Conservation (phyloP, 179 eudicot species). For the Silene vulgaris region DNA sequence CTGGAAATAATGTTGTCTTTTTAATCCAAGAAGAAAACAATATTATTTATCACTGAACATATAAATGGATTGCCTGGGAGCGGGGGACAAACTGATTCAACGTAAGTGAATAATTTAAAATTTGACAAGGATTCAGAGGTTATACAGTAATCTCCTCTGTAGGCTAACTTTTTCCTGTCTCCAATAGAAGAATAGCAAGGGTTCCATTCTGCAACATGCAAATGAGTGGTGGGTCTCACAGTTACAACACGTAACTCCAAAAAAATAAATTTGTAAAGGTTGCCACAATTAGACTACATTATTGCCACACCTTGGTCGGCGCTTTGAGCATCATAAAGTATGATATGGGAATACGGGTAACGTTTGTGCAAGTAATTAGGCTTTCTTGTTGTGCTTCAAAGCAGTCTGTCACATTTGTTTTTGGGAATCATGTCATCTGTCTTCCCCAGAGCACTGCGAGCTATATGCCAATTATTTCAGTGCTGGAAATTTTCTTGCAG, state of each 20-base stretch:
- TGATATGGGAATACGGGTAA: neutral
- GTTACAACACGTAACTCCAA: neutral
- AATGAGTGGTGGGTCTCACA: neutral
- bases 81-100: neutral
- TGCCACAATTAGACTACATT: neutral
- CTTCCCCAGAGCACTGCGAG: neutral
- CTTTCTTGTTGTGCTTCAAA: neutral
- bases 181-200: neutral
- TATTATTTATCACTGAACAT: neutral
- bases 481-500: constrained; percentile 33
- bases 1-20: no score
- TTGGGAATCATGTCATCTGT: neutral
- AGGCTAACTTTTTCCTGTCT: neutral
- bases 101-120: neutral
- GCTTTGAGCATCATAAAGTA: neutral
- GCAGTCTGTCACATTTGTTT: neutral
- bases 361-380: neutral
- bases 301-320: neutral
- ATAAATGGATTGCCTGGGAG: neutral
- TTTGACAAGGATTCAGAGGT: neutral
- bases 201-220: neutral
- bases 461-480: constrained; percentile 1
- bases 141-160: neutral
- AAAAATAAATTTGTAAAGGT: neutral
- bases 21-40: neutral